These are phyloP conservation scores for Zasmidium citrigriseum DNA, from an alignment of 2,329 filamentous ascomycete genomes.

Conservation along the genomic window DNA sequence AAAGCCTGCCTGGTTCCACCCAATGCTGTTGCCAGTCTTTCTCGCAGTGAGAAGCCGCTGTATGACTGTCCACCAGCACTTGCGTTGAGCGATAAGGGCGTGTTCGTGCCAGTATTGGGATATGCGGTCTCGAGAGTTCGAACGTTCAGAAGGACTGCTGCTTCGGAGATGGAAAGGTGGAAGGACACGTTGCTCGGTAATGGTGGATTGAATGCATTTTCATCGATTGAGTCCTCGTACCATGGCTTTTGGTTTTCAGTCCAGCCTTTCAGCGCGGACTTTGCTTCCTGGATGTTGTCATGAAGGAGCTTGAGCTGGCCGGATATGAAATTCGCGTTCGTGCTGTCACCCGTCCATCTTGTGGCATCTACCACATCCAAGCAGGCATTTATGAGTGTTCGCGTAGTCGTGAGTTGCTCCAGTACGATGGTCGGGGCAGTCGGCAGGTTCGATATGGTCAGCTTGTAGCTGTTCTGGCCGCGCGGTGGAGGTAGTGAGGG, in stretches of 20 bases:
- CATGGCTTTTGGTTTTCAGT: slow-evolving; percentile 54
- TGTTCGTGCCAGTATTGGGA: slow-evolving; percentile 35
- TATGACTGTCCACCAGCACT: slow-evolving; percentile 38
- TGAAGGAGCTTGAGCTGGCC: slow-evolving; percentile 60
- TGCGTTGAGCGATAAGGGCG: slow-evolving; percentile 27
- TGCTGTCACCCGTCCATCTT: slow-evolving; percentile 68
- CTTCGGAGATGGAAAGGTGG: slow-evolving; percentile 60
- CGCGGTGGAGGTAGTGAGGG: slow-evolving; percentile 63
- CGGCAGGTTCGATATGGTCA: slow-evolving; percentile 55
- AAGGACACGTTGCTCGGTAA: slow-evolving; percentile 72
- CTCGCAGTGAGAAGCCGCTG: slow-evolving; percentile 59
- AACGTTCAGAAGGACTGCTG: slow-evolving; percentile 62
- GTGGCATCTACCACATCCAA: slow-evolving; percentile 81
- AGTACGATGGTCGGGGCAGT: slow-evolving; percentile 62
- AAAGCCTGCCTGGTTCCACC: slow-evolving; percentile 42
- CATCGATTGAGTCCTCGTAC: slow-evolving; percentile 57
- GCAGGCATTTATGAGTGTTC: slow-evolving; percentile 77
- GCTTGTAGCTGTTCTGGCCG: slow-evolving; percentile 52
- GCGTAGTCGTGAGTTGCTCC: slow-evolving; percentile 68
- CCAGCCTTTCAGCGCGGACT: slow-evolving; percentile 58
- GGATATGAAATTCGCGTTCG: slow-evolving; percentile 58
- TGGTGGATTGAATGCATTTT: slow-evolving; percentile 62
- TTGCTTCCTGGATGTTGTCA: slow-evolving; percentile 64
- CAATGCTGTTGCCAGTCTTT: slow-evolving; percentile 53
- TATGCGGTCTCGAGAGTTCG: slow-evolving; percentile 62